Evolutionary conservation across 1,284 basidiomycete species (phyloP), one percentile per base, ranked within the genome.

Genomic region (Pterula multifida): DNA sequence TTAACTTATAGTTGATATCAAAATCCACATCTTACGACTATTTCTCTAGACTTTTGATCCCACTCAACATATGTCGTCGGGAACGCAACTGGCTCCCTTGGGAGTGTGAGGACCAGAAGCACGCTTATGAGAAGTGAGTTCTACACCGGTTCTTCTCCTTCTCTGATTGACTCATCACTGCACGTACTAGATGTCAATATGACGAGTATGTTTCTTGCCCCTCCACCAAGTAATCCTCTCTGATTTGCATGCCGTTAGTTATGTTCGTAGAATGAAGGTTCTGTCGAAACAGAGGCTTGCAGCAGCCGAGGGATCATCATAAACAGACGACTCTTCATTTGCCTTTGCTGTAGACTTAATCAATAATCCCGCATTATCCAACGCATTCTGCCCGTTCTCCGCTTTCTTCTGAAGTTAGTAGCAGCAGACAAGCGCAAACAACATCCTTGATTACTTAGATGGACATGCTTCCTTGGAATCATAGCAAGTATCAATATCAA

Each of bases 61-160:
- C 91, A 11, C 71, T 92, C 55, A 91, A 92, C 65, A 71, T 79
- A 57, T 92, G 89, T 67, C 75, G 89, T 57, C 78, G 78, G 63
- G 73, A 85, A 61, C 76, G 76, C 50, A 68, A 71, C 36, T 91
- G 89, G 63, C 65, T 83, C 55, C 85, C 86, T 17, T 91, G 87
- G 87, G 80, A 88, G 59, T 90, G 87, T 65, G 81, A 87, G 62
- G 77, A 88, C 56, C 82, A 90, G 72, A 70, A 78, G 65, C 83
- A 86, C 56, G 71, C 68, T 36, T 86, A 85, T 58, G 83, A 86
- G 66, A 84, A 83, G 83, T 85, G 64, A 63, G 82, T 68, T n/a
- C 24, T 47, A 23, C 9, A 13, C 25, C 17, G 26, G 28, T 13
- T 47, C 26, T 49, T 3, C 12, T 26, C 46, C 28, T 47, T 12